Conservation (phyloP, 2,329 filamentous ascomycete species). For the Stagonosporopsis tanaceti region DNA sequence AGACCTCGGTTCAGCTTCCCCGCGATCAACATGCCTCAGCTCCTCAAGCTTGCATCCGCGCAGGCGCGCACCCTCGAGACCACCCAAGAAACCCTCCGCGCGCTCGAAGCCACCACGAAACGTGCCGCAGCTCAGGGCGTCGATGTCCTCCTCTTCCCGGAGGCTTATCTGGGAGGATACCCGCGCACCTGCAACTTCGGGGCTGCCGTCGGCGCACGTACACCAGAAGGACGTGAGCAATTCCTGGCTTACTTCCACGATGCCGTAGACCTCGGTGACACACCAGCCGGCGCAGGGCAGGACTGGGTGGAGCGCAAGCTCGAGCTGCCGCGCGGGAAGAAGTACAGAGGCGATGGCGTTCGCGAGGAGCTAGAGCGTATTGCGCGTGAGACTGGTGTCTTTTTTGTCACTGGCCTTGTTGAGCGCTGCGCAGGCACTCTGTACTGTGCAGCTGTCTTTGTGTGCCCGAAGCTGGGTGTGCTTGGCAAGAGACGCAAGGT, state of each 20-base stretch:
- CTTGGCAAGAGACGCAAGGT: slow-evolving; percentile 91
- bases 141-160: slow-evolving; percentile 84
- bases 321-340: slow-evolving; percentile 56
- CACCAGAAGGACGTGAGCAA: slow-evolving; percentile 76
- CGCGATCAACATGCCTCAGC: slow-evolving; percentile 49
- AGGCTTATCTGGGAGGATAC: slow-evolving; percentile 92
- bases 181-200: slow-evolving; percentile 84
- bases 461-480: slow-evolving; percentile 75
- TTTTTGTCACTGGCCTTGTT: slow-evolving; percentile 80
- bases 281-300: slow-evolving; percentile 71
- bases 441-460: slow-evolving; percentile 84
- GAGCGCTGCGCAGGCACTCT: slow-evolving; percentile 82
- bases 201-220: slow-evolving; percentile 73
- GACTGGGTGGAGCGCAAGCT: slow-evolving; percentile 74
- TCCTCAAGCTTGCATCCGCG: slow-evolving; percentile 58
- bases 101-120: slow-evolving; percentile 69
- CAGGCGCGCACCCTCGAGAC: slow-evolving; percentile 58
- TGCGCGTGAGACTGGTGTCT: slow-evolving; percentile 79
- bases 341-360: slow-evolving; percentile 74
- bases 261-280: slow-evolving; percentile 86
- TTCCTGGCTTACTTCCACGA: slow-evolving; percentile 80
- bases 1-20: background rate
- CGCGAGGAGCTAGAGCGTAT: slow-evolving; percentile 80
- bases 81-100: slow-evolving; percentile 67
- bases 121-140: slow-evolving; percentile 67